Conservation (phyloP, 495 filamentous ascomycete species). For the Xanthoparmelia taractica region DNA sequence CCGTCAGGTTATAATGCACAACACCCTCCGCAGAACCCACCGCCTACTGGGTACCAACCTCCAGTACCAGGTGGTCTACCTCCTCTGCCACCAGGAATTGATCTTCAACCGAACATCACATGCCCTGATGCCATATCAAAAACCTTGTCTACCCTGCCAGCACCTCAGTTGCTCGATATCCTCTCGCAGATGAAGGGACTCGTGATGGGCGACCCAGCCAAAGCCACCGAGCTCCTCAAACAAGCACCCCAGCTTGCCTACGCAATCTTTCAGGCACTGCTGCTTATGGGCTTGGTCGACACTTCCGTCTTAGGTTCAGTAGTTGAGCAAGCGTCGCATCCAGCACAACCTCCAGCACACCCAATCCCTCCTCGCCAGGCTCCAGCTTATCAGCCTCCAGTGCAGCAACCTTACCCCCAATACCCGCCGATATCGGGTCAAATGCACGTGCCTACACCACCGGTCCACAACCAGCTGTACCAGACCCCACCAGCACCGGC, state of each 20-base stretch:
- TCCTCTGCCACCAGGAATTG: constrained; percentile 73
- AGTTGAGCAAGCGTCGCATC: constrained; percentile 46
- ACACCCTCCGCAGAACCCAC: constrained; percentile 23
- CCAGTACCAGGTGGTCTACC: constrained; percentile 47
- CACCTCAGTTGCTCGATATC: constrained; percentile 87
- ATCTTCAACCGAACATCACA: constrained; percentile 69
- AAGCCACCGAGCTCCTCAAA: constrained; percentile 78
- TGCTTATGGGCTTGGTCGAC: constrained; percentile 89
- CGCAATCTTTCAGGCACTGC: constrained; percentile 89
- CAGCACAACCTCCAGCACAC: constrained; percentile 26
- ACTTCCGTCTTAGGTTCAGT: constrained; percentile 48
- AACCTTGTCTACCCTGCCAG: constrained; percentile 76
- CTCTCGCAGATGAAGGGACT: constrained; percentile 90
- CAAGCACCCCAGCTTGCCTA: constrained; percentile 91
- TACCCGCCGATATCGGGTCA: constrained; percentile 29
- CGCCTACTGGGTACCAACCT: constrained; percentile 25
- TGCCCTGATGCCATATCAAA: constrained; percentile 86
- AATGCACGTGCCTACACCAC: constrained; percentile 47
- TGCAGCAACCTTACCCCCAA: constrained; percentile 26
- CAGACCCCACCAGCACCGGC: constrained; percentile 40
- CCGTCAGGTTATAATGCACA: constrained; percentile 36
- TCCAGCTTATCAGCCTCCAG: constrained; percentile 22
- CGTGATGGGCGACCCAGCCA: constrained; percentile 66
- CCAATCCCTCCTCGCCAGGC: constrained; percentile 22
- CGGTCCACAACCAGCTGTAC: constrained; percentile 51